phyloP scores from a whole-genome alignment of 352 stramenopile species.

The Pythium brachiatum region DNA sequence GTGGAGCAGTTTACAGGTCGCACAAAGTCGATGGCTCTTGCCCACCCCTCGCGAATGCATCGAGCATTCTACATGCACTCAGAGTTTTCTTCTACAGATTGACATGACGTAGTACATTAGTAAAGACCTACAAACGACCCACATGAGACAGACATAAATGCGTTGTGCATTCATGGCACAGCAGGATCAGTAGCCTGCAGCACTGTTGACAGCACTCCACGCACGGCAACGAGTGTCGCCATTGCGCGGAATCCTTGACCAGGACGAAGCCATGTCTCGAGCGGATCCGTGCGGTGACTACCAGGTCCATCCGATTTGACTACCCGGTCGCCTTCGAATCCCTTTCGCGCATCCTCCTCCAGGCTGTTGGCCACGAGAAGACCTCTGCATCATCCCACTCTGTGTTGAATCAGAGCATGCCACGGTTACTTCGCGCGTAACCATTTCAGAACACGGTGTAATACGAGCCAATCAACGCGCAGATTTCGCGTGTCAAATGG shows the following conservation, averaged over 20 bases:
- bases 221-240: too few species aligned
- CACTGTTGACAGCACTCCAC: too few species aligned
- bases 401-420: not conserved
- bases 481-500: slow-evolving; percentile 18
- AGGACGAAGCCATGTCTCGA: not conserved
- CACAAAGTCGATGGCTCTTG: too few species aligned
- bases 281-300: not conserved
- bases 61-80: too few species aligned
- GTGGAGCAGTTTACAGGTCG: too few species aligned
- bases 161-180: not conserved
- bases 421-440: slow-evolving; percentile 11
- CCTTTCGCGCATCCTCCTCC: not conserved
- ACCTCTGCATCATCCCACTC: slow-evolving; percentile 21
- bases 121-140: not conserved
- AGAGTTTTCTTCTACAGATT: too few species aligned
- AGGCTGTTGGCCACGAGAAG: slow-evolving; percentile 16
- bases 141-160: not conserved
- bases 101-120: too few species aligned
- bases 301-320: not conserved
- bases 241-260: too few species aligned
- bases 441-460: slow-evolving; percentile 16
- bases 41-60: too few species aligned
- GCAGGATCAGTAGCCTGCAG: too few species aligned
- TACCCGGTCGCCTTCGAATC: slow-evolving; percentile 10
- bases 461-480: slow-evolving; percentile 5